Evolutionary conservation across 2,329 filamentous ascomycete genomes (phyloP), one percentile per base, ranked within the genome.

Genomic region (Alternaria arbusti): DNA sequence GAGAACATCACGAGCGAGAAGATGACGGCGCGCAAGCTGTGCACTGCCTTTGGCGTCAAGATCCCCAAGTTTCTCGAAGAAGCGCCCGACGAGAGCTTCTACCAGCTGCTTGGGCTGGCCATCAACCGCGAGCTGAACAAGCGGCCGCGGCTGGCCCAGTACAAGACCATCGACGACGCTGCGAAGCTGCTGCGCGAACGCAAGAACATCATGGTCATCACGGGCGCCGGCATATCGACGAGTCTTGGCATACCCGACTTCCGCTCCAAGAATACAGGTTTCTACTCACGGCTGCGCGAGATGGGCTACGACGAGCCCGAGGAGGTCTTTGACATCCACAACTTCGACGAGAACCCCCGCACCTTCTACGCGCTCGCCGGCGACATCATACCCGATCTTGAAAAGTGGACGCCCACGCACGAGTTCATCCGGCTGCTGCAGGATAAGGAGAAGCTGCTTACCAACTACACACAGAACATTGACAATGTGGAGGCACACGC

Each of bases 381-480:
- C 78, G 93, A 97, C 77, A 97, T 98, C 68, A 83, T 98, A 28
- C 94, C 95, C 11, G 88, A 89, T 22, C 89, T 90, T 13, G 89
- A 92, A 69, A 89, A 89, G 72, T 97, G 89, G 83, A 94, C 95
- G 1, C 94, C 95, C 0, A 98, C 96, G 0, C 96, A 99, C 84
- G 90, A 91, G 57, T 99, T 99, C 82, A 96, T 99, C 75, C 89
- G 90, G 32, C 86, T 97, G 72, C 87, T 99, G 36, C 92, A 99
- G 80, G 87, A 95, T 70, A 91, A 94, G 79, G 89, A 88, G 69
- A 97, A 97, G 80, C 87, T 99, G 7, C 87, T 97, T 63, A 98
- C 94, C 45, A 97, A 98, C 82, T 99, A 97, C 83, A 97, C 96
- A 0, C 96, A 99, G 79, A 99, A 99, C 80, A 98, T 99, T 75